These are phyloP conservation scores for Leccinum subrobustum DNA, from an alignment of 1,284 basidiomycete species.

Conservation along the genomic window DNA sequence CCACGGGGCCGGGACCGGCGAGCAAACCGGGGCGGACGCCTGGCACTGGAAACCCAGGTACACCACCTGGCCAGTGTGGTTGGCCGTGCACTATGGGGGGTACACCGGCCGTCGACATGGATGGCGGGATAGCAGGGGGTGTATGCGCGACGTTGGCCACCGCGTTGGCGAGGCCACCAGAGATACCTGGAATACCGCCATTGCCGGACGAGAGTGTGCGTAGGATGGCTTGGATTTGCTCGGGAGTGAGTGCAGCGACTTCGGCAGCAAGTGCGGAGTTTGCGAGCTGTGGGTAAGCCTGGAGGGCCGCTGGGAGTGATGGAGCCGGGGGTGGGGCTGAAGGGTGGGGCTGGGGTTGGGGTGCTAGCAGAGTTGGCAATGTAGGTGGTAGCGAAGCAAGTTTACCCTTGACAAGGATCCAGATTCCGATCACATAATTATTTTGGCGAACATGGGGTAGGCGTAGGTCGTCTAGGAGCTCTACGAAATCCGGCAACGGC, in stretches of 20 bases:
- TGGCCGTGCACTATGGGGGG: constrained; percentile 14
- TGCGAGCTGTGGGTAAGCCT: constrained; percentile 35
- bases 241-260: constrained; percentile 58
- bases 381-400: constrained; percentile 43
- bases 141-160: constrained; percentile 27
- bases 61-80: constrained; percentile 22
- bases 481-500: constrained; percentile 80
- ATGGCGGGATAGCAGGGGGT: not conserved
- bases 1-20: constrained; percentile 6
- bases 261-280: constrained; percentile 35
- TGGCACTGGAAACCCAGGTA: constrained; percentile 16
- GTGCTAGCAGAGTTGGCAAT: constrained; percentile 26
- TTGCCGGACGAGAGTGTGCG: constrained; percentile 42
- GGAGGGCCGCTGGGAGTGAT: constrained; percentile 27
- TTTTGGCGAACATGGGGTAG: constrained; percentile 61
- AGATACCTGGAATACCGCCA: constrained; percentile 26
- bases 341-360: constrained; percentile 12
- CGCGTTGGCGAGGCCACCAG: constrained; percentile 31
- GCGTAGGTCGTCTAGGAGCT: constrained; percentile 78
- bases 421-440: constrained; percentile 79
- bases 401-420: constrained; percentile 77
- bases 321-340: constrained; percentile 6
- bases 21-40: constrained; percentile 1
- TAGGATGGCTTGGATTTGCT: constrained; percentile 58
- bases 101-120: constrained; percentile 7